phyloP scores from a whole-genome alignment of 208 protist species.

The Angomonas deanei region DNA sequence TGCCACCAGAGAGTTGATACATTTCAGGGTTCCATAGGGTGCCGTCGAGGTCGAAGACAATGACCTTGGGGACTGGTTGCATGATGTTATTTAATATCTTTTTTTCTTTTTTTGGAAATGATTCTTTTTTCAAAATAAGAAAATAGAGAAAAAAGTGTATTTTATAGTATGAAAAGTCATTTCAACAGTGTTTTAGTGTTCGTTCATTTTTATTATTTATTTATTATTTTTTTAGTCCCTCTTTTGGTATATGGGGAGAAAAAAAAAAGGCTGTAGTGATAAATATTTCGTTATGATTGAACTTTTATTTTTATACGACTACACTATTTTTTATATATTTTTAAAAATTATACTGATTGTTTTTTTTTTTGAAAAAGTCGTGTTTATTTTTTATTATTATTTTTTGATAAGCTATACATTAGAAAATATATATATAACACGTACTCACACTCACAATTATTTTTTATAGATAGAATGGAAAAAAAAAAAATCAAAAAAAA shows the following conservation, averaged over 20 bases:
- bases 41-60: constrained; percentile 89
- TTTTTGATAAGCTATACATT: too few species aligned
- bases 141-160: constrained; percentile 5
- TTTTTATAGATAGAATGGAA: not conserved
- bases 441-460: not conserved
- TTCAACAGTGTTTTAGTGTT: not conserved
- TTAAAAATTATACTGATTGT: not conserved
- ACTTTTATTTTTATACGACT: constrained; percentile 3
- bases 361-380: too few species aligned
- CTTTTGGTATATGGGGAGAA: not conserved
- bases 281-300: constrained; percentile 9
- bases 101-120: not conserved
- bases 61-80: constrained; percentile 42
- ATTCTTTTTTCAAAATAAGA: not conserved
- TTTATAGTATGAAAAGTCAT: not conserved
- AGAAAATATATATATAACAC: too few species aligned
- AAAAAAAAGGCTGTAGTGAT: constrained; percentile 7
- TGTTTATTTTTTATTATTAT: too few species aligned
- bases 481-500: too few species aligned
- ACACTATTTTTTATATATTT: constrained; percentile 3
- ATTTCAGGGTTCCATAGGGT: constrained; percentile 89
- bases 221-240: constrained; percentile 7
- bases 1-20: constrained; percentile 81
- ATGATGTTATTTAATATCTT: constrained; percentile 3
- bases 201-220: not conserved